These are phyloP conservation scores for Vigna mungo DNA, from an alignment of 306 rosid genomes.

Conservation along the genomic window DNA sequence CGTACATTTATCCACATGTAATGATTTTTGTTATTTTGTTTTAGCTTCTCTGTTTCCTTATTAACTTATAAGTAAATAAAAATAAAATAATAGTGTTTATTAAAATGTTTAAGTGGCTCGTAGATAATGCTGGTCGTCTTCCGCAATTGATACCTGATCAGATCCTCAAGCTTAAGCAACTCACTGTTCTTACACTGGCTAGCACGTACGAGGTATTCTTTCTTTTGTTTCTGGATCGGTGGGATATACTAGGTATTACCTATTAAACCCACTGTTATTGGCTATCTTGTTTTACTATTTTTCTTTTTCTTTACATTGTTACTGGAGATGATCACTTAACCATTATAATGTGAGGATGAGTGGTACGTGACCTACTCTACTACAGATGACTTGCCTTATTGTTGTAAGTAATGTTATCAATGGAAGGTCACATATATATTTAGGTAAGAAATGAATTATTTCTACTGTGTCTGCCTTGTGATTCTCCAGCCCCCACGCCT, in stretches of 20 bases:
- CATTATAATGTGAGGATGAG: too few relatives aligned
- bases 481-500: background rate
- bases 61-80: background rate
- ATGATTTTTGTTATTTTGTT: constrained; percentile 11
- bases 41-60: background rate
- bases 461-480: background rate
- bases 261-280: constrained; percentile 11
- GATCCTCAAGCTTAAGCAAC: constrained; percentile 88
- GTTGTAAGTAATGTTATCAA: too few relatives aligned
- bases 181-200: constrained; percentile 97
- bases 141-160: constrained; percentile 81
- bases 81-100: constrained; percentile 12
- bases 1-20: constrained; percentile 1
- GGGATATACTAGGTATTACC: constrained; percentile 79
- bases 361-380: too few relatives aligned
- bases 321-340: too few relatives aligned
- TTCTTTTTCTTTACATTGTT: too few relatives aligned
- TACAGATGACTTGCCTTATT: too few relatives aligned
- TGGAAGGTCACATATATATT: too few relatives aligned
- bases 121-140: constrained; percentile 69
- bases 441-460: background rate
- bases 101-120: constrained; percentile 26
- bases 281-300: background rate
- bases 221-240: too few relatives aligned
- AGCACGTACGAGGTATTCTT: constrained; percentile 78